Conservation (phyloP, 257 asterid species). For the Thymus quinquecostatus region DNA sequence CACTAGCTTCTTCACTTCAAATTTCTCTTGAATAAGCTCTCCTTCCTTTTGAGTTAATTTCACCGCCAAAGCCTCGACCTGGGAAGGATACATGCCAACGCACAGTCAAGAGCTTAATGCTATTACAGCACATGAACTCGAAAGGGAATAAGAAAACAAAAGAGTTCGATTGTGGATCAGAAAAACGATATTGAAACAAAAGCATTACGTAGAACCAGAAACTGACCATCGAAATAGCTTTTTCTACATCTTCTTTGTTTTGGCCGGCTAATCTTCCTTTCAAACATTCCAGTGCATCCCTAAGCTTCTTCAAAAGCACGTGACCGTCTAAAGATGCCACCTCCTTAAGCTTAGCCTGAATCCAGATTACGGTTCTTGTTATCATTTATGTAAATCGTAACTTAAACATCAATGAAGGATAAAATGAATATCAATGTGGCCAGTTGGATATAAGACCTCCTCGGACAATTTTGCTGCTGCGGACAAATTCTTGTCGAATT, state of each 20-base stretch:
- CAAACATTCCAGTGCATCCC: slow-evolving; percentile 90
- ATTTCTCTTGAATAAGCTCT: slow-evolving; percentile 77
- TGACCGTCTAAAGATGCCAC: slow-evolving; percentile 93
- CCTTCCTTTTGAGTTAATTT: slow-evolving; percentile 73
- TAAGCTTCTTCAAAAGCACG: slow-evolving; percentile 94
- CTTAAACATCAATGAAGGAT: not conserved
- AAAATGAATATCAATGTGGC: too few species aligned
- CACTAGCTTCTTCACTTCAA: slow-evolving; percentile 90
- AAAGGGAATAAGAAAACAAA: not conserved
- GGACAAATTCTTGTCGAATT: slow-evolving; percentile 93
- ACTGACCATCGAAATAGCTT: slow-evolving; percentile 91
- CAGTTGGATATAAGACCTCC: too few species aligned
- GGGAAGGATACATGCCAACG: slow-evolving; percentile 26
- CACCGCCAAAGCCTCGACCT: slow-evolving; percentile 99
- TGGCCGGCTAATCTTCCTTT: slow-evolving; percentile 84
- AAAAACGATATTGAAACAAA: too few species aligned
- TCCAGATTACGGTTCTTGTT: slow-evolving; percentile 22
- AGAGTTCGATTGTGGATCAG: not conserved
- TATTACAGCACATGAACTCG: too few species aligned
- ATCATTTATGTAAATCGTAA: slow-evolving; percentile 1
- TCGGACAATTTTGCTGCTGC: slow-evolving; percentile 93
- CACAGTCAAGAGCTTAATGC: not conserved
- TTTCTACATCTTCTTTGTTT: slow-evolving; percentile 87
- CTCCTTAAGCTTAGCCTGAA: slow-evolving; percentile 91
- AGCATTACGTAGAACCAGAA: not conserved